Evolutionary conservation across 495 filamentous ascomycete genomes (phyloP).

Genomic region (Tuber aestivum): DNA sequence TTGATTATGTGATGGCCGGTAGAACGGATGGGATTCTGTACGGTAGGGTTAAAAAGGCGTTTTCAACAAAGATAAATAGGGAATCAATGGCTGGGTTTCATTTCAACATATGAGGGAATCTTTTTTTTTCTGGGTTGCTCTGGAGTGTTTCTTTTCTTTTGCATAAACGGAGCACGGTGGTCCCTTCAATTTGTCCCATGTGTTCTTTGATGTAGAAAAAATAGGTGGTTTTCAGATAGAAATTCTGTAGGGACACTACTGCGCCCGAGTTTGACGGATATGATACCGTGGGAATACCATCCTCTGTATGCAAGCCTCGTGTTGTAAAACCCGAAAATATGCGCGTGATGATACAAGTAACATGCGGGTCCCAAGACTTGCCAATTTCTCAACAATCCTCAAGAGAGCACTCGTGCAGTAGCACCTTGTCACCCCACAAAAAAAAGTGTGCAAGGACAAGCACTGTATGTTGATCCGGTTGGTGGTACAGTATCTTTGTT

Average conservation of each 20-base stretch:
- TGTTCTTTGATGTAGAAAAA: conserved; percentile 26
- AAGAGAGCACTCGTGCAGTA: background rate
- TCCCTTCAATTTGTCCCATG: conserved; percentile 39
- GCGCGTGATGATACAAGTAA: background rate
- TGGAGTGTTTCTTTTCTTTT: conserved; percentile 14
- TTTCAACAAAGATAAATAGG: conserved; percentile 40
- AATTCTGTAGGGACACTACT: background rate
- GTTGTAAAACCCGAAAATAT: background rate
- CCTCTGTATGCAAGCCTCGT: background rate
- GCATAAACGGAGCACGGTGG: conserved; percentile 32
- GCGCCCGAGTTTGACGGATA: background rate
- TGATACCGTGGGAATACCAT: background rate
- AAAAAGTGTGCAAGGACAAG: background rate
- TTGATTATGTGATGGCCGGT: conserved; percentile 25
- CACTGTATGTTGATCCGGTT: background rate
- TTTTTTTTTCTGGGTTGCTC: conserved; percentile 13
- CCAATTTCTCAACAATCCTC: background rate
- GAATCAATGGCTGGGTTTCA: conserved; percentile 34
- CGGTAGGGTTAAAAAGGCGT: conserved; percentile 36
- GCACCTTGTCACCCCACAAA: background rate
- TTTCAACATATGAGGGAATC: conserved; percentile 37
- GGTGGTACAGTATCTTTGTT: background rate
- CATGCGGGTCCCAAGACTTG: background rate
- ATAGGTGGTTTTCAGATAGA: background rate
- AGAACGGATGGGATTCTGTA: conserved; percentile 24